Base-by-base conservation (phyloP, 768 basidiomycete genomes). In the Mrakia blollopis region DNA sequence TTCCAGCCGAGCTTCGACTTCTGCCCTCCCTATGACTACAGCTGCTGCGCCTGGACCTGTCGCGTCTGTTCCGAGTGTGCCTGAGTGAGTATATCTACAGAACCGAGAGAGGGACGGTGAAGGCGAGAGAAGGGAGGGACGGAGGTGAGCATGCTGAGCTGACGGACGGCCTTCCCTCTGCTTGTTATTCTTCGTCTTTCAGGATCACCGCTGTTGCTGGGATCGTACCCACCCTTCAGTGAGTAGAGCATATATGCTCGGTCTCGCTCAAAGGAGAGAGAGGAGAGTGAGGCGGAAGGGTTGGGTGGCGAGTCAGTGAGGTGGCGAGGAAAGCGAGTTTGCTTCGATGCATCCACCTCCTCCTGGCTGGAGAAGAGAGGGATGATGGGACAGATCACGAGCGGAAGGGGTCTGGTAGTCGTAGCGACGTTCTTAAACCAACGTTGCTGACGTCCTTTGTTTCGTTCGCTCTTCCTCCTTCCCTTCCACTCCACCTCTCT, bases 211-310 rank as follows among this genome's bases (percentile, higher is more conserved):
- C 94, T 61, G 94, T 96, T 25, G 93, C 97, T 84, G 97, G 96
- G 77, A 95, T 98, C 80, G 96, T 98, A 11, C 97, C 96, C n/a
- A 98, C 94, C 2, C 87, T 99, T 72, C 96, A 99, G 88, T 87
- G 80, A 82, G 86, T 86, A 79, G 80, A 60, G 60, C 35, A 25
- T 50, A 67, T 57, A 68, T 68, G 4, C 47, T 50, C 65, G 23
- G 60, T 23, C 60, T 57, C 61, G 23, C 69, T n/a, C n/a, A n/a
- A n/a, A n/a, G n/a, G 54, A 62, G 50, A 44, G 47, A 75, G 39
- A 11, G 47, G 57, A 25, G 28, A n/a, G n/a, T n/a, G n/a, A n/a
- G n/a, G n/a, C n/a, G n/a, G n/a, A n/a, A n/a, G n/a, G n/a, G n/a
- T n/a, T n/a, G 50, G 9, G 62, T 63, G 37, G 65, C 37, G 35